Base-by-base conservation (phyloP, 306 rosid genomes). In the Benincasa hispida region DNA sequence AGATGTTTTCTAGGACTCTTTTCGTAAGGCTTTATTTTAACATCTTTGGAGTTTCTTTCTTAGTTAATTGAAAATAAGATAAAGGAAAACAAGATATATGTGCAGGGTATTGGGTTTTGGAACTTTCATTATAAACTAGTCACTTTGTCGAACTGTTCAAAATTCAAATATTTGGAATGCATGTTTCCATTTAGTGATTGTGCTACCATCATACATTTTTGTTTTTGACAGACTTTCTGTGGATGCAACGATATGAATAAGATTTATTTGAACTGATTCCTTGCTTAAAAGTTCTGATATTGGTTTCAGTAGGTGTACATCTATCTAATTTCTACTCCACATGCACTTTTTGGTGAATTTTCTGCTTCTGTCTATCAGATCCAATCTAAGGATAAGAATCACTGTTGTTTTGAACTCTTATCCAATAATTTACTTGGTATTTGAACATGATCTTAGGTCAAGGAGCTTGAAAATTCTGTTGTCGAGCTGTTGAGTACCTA, bases 381-480 rank as follows among this genome's bases (percentile, higher is more conserved):
- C 58, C 21, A 24, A 47, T 47, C 39, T 70, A 28, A 15, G 25
- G 76, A 25, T 70, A 35, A 48, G 76, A 25, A 27, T 24, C 59
- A 27, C 5, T 48, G 59, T 72, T 39, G 56, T 5, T 57, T 76
- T 24, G 39, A 8, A 58, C 37, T n/a, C 9, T 75, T 28, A 55
- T 75, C 45, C 21, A n/a, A 41, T 65, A 35, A 34, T 80, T 6
- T 10, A 27, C 22, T 66, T 75, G 53, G 70, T 79, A 68, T 56
- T 30, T 82, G 85, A 65, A 54, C 37, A 69, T 14, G 19, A 3
- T 78, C 42, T 77, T 77, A 90, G 97, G 96, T 89, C 76, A 90
- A 89, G 83, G 91, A 91, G 78, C 85, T 92, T 68, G 97, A 89
- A 82, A 88, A 86, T 74, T 89, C 91, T 4, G 89, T 78, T 61